Percentiles rank a stretch among this genome's conserved stretches.
phyloP scores from a whole-genome alignment of 2,329 filamentous ascomycete genomes.

The Epichloe elymi region DNA sequence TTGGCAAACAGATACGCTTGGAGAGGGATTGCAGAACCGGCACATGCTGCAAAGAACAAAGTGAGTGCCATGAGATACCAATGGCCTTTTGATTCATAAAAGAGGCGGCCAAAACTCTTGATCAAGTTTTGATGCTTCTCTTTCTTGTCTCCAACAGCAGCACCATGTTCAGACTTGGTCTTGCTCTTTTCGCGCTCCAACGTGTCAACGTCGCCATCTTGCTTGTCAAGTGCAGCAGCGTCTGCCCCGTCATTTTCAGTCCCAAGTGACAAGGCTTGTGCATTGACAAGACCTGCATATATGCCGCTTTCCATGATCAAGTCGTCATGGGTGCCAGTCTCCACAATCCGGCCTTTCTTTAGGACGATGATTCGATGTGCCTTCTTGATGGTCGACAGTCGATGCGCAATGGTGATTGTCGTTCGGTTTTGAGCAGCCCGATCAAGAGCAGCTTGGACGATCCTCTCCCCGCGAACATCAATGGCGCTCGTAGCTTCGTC shows the following conservation, averaged over 20 bases:
- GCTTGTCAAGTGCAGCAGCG: too few relatives aligned
- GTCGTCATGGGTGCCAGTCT: too few relatives aligned
- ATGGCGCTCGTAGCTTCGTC: slow-evolving; percentile 66
- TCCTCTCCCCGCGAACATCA: slow-evolving; percentile 38
- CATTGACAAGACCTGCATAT: too few relatives aligned
- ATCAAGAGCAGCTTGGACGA: slow-evolving; percentile 53
- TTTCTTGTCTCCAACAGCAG: slow-evolving; percentile 11
- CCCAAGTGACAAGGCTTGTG: too few relatives aligned
- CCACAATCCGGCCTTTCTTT: too few relatives aligned
- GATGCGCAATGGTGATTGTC: slow-evolving; percentile 62
- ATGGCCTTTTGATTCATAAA: slow-evolving; percentile 41
- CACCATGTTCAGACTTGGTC: slow-evolving; percentile 15
- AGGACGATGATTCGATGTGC: too few relatives aligned
- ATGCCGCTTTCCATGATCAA: too few relatives aligned
- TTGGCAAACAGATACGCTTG: slow-evolving; percentile 44
- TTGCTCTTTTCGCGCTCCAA: too few relatives aligned
- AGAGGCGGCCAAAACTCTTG: slow-evolving; percentile 40
- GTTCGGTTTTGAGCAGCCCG: slow-evolving; percentile 49
- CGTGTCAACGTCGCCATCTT: too few relatives aligned
- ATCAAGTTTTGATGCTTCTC: slow-evolving; percentile 29
- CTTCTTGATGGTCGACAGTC: slow-evolving; percentile 25
- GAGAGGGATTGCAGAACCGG: slow-evolving; percentile 29
- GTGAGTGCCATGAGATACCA: slow-evolving; percentile 38
- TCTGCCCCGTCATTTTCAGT: too few relatives aligned
- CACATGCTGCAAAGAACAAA: slow-evolving; percentile 31